Evolutionary conservation across 306 rosid species (phyloP), one percentile per base, ranked within the genome.

Genomic region (Quercus bicolor): DNA sequence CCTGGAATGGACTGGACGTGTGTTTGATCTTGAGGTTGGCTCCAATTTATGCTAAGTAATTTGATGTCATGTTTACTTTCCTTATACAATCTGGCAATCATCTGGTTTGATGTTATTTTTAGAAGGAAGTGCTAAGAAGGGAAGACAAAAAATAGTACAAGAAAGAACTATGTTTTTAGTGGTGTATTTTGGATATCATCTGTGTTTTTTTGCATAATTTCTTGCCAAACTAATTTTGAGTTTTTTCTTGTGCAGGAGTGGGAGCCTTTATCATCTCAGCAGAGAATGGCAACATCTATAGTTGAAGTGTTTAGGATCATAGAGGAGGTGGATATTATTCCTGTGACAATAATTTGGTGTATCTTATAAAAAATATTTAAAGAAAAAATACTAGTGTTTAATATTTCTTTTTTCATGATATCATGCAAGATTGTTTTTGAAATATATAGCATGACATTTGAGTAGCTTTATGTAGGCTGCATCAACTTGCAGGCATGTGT

Each of bases 1-100:
- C 70, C 61, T 87, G 84, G 90, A 88, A 75, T 88, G 92, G 92
- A 88, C 88, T 57, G 89, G 86, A 56, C 86, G 88, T 5, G 88
- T 83, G 13, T 81, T 86, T 84, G 83, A 86, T 85, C 70, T 86
- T 65, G 92, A 88, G 92, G 92, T 88, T 72, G 43, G 89, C 77
- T 80, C 52, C 73, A 48, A 48, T 48, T 3, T 13, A 34, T 29
- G 20, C 24, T 24, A 23, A 56, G 55, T 53, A 54, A 64, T 55
- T 34, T 80, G 69, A 70, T 56, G 60, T 72, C 78, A 40, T 71
- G n/a, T 53, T 28, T 59, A 62, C 20, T 29, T 18, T 52, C n/a
- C 18, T 72, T 29, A 13, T 84, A 56, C 5, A 64, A 21, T 48
- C 16, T 14, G 31, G 5, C 20, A 26, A 74, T 57, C 51, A 55